phyloP scores from a whole-genome alignment of 2,329 filamentous ascomycete species.

The Colletotrichum graminicola region DNA sequence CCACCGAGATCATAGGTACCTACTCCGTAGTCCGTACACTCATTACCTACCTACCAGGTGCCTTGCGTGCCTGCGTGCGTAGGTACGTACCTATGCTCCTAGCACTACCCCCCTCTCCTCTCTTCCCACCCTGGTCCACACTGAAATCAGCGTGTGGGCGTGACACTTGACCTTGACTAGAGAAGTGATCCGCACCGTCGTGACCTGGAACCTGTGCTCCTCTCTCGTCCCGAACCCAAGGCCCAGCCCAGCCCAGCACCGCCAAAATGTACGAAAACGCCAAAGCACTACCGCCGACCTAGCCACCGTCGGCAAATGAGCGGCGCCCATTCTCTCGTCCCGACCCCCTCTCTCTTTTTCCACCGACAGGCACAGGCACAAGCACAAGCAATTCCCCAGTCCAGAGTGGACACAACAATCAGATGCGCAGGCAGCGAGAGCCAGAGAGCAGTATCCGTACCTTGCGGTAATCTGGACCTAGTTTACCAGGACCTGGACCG shows the following conservation, averaged over 20 bases:
- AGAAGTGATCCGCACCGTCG: slow-evolving; percentile 37
- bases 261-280: too few species aligned
- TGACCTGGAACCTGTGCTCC: slow-evolving; percentile 25
- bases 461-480: slow-evolving; percentile 16
- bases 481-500: neutral
- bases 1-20: slow-evolving; percentile 1
- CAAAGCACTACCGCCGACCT: slow-evolving; percentile 24
- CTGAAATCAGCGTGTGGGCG: slow-evolving; percentile 23
- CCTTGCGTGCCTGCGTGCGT: neutral
- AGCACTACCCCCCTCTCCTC: neutral
- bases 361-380: neutral
- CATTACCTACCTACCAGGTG: neutral
- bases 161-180: slow-evolving; percentile 28
- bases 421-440: slow-evolving; percentile 9
- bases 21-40: too few species aligned
- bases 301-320: slow-evolving; percentile 30
- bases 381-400: neutral
- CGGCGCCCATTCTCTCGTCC: slow-evolving; percentile 29
- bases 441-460: neutral
- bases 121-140: slow-evolving; percentile 12
- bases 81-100: neutral
- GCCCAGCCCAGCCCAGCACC: slow-evolving; percentile 16
- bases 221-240: slow-evolving; percentile 15
- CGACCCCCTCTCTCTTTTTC: slow-evolving; percentile 4
- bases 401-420: neutral